phyloP scores from a whole-genome alignment of 2,329 filamentous ascomycete genomes.

The Paraconiothyrium sp. region DNA sequence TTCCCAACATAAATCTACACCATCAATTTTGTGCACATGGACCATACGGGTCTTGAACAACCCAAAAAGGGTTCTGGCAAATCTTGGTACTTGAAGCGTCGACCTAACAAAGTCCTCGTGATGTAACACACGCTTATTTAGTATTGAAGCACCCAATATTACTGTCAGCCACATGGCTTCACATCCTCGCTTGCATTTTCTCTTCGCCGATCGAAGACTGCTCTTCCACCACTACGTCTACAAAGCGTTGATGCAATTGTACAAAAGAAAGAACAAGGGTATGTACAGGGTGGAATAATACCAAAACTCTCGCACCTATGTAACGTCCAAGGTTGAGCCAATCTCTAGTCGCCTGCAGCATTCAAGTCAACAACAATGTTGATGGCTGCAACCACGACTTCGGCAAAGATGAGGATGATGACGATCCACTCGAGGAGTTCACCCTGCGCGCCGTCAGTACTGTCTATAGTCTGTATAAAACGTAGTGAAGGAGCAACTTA shows the following conservation, averaged over 20 bases:
- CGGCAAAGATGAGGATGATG: conserved; percentile 93
- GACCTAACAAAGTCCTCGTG: no score
- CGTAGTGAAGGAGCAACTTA: conserved; percentile 27
- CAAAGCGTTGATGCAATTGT: conserved; percentile 1
- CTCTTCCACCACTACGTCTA: conserved; percentile 1
- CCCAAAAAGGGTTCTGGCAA: no score
- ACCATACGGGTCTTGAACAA: neutral
- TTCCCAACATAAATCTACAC: neutral
- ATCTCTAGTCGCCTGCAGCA: conserved; percentile 64
- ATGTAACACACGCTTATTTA: no score
- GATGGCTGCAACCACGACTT: conserved; percentile 90
- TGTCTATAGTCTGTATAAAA: neutral
- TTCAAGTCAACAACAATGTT: conserved; percentile 97
- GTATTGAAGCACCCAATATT: no score
- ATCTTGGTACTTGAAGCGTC: no score
- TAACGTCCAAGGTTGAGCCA: neutral
- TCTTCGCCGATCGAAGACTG: neutral
- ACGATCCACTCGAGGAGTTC: conserved; percentile 69
- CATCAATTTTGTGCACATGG: neutral
- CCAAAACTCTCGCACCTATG: neutral
- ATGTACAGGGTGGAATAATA: conserved; percentile 7
- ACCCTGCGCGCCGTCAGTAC: conserved; percentile 39
- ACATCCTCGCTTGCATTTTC: neutral
- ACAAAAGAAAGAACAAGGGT: conserved; percentile 11
- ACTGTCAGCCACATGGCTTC: neutral